phyloP scores from a whole-genome alignment of 768 basidiomycete species.

The Amanita pseudoporphyria region DNA sequence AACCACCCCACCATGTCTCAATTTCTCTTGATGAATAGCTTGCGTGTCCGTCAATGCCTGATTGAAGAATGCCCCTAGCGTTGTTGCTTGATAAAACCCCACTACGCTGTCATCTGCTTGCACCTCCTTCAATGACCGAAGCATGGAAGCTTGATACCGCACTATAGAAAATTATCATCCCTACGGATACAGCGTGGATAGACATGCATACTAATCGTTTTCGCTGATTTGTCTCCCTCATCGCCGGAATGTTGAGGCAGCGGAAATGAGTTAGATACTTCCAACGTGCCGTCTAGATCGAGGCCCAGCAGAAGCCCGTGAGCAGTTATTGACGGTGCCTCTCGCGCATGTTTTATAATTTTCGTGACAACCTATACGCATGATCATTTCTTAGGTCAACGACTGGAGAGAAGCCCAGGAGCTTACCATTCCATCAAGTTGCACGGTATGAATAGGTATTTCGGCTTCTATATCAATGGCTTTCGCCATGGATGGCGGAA shows the following conservation, averaged over 20 bases:
- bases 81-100: constrained; percentile 89
- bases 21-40: constrained; percentile 75
- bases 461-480: constrained; percentile 91
- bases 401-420: background rate
- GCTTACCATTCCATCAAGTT: constrained; percentile 81
- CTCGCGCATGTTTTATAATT: constrained; percentile 87
- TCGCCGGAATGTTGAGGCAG: constrained; percentile 64
- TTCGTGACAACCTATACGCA: constrained; percentile 73
- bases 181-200: constrained; percentile 2
- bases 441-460: constrained; percentile 69
- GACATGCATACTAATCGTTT: constrained; percentile 52
- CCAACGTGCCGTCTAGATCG: constrained; percentile 84
- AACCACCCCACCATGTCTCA: constrained; percentile 82
- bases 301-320: constrained; percentile 85
- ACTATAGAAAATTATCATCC: constrained; percentile 26
- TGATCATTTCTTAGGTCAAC: constrained; percentile 6
- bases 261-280: constrained; percentile 87
- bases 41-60: constrained; percentile 76
- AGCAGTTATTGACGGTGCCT: constrained; percentile 61
- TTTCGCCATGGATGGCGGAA: constrained; percentile 89
- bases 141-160: constrained; percentile 78
- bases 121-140: constrained; percentile 83
- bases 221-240: constrained; percentile 76
- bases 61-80: constrained; percentile 78
- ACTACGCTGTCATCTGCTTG: constrained; percentile 87